A percentile compares a stretch with the other conserved stretches of the same genome.
Evolutionary conservation across 2,329 filamentous ascomycete species (phyloP).

Genomic region (Colletotrichum eleusines): DNA sequence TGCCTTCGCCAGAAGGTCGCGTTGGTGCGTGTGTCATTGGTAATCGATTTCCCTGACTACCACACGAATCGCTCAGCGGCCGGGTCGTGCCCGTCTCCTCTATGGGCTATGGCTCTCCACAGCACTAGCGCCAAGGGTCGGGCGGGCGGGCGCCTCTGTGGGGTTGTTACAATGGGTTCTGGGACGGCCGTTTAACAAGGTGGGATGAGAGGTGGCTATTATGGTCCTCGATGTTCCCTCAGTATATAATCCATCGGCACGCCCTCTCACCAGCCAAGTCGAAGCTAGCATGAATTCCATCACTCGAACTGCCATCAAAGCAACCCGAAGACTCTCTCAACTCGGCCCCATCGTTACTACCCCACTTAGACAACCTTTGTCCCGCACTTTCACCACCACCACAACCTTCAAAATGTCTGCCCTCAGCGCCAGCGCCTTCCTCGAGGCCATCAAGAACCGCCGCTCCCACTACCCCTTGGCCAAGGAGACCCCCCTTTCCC

Average conservation of each 20-base stretch:
- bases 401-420: conserved; percentile 40
- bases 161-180: conserved; percentile 29
- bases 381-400: conserved; percentile 23
- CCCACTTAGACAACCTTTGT: conserved; percentile 11
- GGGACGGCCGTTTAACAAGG: conserved; percentile 27
- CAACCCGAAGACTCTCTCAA: conserved; percentile 28
- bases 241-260: conserved; percentile 31
- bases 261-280: not conserved
- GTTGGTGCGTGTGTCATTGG: conserved; percentile 7
- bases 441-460: conserved; percentile 75
- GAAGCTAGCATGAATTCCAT: conserved; percentile 18
- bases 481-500: conserved; percentile 71
- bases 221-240: not conserved
- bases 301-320: conserved; percentile 27
- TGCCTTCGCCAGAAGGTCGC: not conserved
- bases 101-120: not conserved
- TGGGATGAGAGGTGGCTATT: not conserved
- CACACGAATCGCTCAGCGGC: conserved; percentile 39
- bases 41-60: conserved; percentile 36
- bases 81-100: too few relatives aligned
- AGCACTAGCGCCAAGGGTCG: not conserved
- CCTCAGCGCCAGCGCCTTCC: conserved; percentile 63
- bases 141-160: not conserved
- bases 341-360: conserved; percentile 1
- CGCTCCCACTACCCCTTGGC: conserved; percentile 77